Base-by-base conservation (phyloP, 192 early-diverging fungal species). In the Mortierella hygrophila region DNA sequence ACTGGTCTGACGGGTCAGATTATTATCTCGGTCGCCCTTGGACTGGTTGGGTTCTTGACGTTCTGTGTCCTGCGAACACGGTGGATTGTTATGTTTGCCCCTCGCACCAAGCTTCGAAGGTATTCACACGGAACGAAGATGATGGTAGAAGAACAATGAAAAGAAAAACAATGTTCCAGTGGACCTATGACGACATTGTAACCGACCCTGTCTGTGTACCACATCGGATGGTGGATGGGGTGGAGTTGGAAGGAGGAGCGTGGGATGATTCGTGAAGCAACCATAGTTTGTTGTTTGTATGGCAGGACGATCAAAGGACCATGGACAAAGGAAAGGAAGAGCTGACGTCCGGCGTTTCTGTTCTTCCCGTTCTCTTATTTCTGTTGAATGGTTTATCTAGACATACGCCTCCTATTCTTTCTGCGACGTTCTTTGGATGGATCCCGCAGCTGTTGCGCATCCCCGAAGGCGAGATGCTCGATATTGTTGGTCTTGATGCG, bases 401-500 rank as follows among this genome's bases (percentile, higher is more conserved):
- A 75, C 80, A 90, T 71, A 82, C 89, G 13, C 92, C 92, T 13
- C 76, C 84, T n/a, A 60, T 73, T 57, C 72, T 93, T 0, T 88
- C 91, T 7, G 21, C 75, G 68, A 83, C 88, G 10, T 90, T 93
- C 46, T 91, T 93, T 84, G 90, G 90, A 20, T 93, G 92, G 92
- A 90, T 93, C 70, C 55, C 82, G 6, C 89, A 91, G 55, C 68
- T 93, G 57, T 49, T 91, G 23, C 79, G 83, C 40, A 90, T 90
- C 23, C 79, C 90, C 6, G 85, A 93, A 69, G 76, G 80, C 20
- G 90, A 88, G 52, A 72, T 91, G 29, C 72, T 93, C 5, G 83
- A 93, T 42, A 84, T 83, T 79, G 91, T 91, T 21, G 92, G 92
- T 38, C 84, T 93, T 21, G 92, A 93, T 82, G 92, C 92, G 23